These are phyloP conservation scores for Miscanthus lutarioriparius DNA, from an alignment of 176 grass and related monocot genomes.

Conservation along the genomic window DNA sequence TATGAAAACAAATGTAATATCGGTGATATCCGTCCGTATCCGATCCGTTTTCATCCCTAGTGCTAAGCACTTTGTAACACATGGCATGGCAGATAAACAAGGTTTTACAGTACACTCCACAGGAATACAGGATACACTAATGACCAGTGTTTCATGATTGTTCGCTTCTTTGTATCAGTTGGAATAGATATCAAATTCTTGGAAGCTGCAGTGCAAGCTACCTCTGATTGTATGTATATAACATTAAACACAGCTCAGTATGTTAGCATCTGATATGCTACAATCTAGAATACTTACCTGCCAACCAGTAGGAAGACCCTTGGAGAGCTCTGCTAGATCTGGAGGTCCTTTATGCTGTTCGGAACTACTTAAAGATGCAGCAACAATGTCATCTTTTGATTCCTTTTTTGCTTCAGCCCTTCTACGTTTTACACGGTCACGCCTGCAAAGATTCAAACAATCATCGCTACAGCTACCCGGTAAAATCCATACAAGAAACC, in stretches of 20 bases:
- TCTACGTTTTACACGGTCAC: conserved; percentile 76
- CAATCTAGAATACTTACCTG: conserved; percentile 49
- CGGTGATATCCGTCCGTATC: too few species aligned
- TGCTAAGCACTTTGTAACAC: background rate
- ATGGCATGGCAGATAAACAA: background rate
- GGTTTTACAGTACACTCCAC: background rate
- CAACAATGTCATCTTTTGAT: conserved; percentile 12
- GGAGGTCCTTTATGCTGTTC: conserved; percentile 47
- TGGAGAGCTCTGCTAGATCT: conserved; percentile 70
- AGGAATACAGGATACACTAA: background rate
- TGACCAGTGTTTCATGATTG: background rate
- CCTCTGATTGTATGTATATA: background rate
- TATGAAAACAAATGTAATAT: too few species aligned
- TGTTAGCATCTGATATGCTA: background rate
- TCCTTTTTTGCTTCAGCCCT: conserved; percentile 57
- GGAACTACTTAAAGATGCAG: background rate
- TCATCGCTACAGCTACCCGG: background rate
- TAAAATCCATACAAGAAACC: background rate
- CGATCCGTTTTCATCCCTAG: too few species aligned
- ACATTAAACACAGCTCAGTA: background rate
- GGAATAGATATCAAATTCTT: background rate
- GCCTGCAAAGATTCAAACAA: conserved; percentile 52
- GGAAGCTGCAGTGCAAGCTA: background rate
- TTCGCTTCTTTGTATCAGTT: background rate
- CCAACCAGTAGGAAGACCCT: conserved; percentile 87